A percentile compares a stretch with the other conserved stretches of the same genome.
Conservation (phyloP, 2,329 filamentous ascomycete species). For the Cytospora chrysosperma region DNA sequence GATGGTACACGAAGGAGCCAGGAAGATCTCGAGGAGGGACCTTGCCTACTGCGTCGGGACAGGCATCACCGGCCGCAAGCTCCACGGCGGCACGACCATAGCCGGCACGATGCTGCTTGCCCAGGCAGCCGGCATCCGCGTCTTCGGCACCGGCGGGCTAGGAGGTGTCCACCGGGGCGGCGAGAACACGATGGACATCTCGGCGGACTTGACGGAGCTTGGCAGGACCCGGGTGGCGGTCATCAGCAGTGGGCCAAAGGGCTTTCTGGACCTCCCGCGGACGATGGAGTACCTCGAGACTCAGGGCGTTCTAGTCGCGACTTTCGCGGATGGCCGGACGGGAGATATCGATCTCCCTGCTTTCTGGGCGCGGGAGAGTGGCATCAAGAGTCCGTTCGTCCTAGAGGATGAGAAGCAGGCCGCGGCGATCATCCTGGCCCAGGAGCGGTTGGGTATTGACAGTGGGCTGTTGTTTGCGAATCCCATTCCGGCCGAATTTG, state of each 20-base stretch:
- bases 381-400: conserved; percentile 72
- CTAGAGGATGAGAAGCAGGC: conserved; percentile 77
- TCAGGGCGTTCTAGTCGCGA: conserved; percentile 77
- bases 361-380: conserved; percentile 90
- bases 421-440: conserved; percentile 82
- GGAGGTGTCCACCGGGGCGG: conserved; percentile 92
- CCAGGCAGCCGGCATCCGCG: conserved; percentile 78
- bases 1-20: conserved; percentile 69
- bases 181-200: conserved; percentile 86
- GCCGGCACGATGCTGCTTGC: conserved; percentile 91
- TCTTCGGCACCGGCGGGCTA: conserved; percentile 93
- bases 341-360: conserved; percentile 82
- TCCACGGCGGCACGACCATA: conserved; percentile 90
- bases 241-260: conserved; percentile 88
- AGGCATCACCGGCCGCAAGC: conserved; percentile 63
- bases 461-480: conserved; percentile 88
- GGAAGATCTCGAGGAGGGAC: conserved; percentile 86
- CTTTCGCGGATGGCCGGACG: conserved; percentile 79
- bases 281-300: conserved; percentile 78
- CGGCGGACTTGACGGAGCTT: conserved; percentile 91
- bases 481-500: conserved; percentile 71
- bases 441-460: conserved; percentile 68
- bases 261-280: conserved; percentile 86
- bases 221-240: conserved; percentile 87
- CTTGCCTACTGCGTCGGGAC: conserved; percentile 77